Percentiles rank a stretch among this genome's conserved stretches.
Evolutionary conservation across 768 basidiomycete genomes (phyloP).

Genomic region (Thelephora ganbajun): DNA sequence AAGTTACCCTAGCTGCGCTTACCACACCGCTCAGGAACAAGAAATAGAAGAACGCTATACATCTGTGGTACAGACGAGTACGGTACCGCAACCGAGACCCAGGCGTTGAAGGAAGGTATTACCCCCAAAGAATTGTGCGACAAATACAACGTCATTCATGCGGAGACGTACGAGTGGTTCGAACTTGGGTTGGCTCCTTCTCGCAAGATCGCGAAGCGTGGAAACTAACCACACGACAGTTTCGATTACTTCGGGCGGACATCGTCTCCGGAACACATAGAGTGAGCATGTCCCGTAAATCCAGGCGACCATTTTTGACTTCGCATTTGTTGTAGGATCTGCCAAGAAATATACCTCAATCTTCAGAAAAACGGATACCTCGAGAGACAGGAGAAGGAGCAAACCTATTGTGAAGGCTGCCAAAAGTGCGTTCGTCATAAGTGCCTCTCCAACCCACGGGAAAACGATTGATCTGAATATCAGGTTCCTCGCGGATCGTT

Average conservation of each 20-base stretch:
- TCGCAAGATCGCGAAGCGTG: not conserved
- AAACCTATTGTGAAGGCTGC: conserved; percentile 91
- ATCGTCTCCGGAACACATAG: conserved; percentile 77
- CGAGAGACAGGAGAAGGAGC: conserved; percentile 75
- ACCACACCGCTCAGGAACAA: conserved; percentile 28
- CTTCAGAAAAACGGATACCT: conserved; percentile 67
- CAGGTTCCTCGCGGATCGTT: conserved; percentile 93
- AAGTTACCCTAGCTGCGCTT: not conserved
- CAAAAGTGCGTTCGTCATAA: conserved; percentile 38
- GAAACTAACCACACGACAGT: conserved; percentile 22
- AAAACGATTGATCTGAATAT: conserved; percentile 4
- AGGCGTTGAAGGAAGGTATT: conserved; percentile 79
- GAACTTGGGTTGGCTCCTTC: conserved; percentile 62
- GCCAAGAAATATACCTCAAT: conserved; percentile 80
- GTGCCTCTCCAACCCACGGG: not conserved
- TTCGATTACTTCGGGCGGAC: conserved; percentile 97
- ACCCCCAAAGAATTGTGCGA: conserved; percentile 75
- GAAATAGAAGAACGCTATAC: conserved; percentile 84
- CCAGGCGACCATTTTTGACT: not conserved
- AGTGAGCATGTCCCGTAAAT: conserved; percentile 33
- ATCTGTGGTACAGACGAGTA: conserved; percentile 99
- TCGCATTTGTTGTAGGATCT: conserved; percentile 41
- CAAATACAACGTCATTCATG: conserved; percentile 81
- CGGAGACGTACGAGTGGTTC: conserved; percentile 95
- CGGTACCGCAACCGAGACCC: conserved; percentile 98